These are phyloP conservation scores for Azolla pinnata DNA, from an alignment of 75 land plant species.

Conservation along the genomic window DNA sequence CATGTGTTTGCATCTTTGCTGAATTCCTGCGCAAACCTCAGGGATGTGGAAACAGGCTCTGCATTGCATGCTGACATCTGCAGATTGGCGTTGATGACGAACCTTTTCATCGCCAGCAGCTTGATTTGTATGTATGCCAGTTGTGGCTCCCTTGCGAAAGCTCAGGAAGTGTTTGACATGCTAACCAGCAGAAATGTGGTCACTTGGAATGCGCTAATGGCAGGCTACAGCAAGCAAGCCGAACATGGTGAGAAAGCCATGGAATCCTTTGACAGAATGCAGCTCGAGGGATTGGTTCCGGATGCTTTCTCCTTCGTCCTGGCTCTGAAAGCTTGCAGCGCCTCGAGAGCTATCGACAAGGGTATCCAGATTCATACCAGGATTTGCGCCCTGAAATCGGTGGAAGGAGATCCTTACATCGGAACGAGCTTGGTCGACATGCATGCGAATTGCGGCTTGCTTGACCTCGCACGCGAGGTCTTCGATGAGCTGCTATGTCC, in stretches of 20 bases:
- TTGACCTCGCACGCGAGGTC: not conserved
- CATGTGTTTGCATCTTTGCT: not conserved
- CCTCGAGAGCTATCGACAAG: not conserved
- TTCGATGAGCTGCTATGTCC: not conserved
- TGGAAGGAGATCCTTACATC: not conserved
- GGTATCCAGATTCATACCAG: not conserved
- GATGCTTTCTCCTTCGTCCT: slow-evolving; percentile 40
- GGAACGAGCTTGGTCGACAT: not conserved
- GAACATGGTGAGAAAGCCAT: not conserved
- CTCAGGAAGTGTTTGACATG: slow-evolving; percentile 42
- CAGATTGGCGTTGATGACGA: slow-evolving; percentile 4
- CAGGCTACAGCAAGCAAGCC: slow-evolving; percentile 44
- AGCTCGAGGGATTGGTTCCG: slow-evolving; percentile 17
- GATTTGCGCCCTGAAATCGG: not conserved
- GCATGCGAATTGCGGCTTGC: slow-evolving; percentile 1
- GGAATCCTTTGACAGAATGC: slow-evolving; percentile 39
- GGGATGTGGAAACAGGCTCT: not conserved
- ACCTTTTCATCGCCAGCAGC: slow-evolving; percentile 27
- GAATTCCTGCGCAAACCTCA: not conserved
- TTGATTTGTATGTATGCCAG: slow-evolving; percentile 33
- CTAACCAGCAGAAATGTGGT: slow-evolving; percentile 36
- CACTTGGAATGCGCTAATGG: slow-evolving; percentile 48
- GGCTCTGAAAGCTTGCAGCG: slow-evolving; percentile 41
- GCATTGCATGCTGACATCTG: not conserved
- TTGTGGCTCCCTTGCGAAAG: slow-evolving; percentile 22